phyloP scores from a whole-genome alignment of 495 filamentous ascomycete species.

The Talaromyces ruber region DNA sequence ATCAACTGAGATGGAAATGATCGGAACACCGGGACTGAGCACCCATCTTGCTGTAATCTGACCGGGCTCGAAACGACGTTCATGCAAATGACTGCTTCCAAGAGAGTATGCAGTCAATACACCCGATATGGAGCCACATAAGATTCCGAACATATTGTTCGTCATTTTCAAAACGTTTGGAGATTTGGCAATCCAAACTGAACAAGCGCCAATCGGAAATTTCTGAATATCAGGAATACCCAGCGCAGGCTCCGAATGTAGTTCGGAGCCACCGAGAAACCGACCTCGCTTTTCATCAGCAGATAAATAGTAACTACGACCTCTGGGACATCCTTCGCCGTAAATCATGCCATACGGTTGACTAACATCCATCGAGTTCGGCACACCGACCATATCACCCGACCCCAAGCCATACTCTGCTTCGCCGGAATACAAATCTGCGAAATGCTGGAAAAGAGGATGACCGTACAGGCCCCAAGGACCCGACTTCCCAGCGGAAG shows the following conservation, averaged over 20 bases:
- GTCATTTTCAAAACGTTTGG: constrained; percentile 59
- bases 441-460: constrained; percentile 63
- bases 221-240: constrained; percentile 67
- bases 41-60: constrained; percentile 81
- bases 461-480: constrained; percentile 75
- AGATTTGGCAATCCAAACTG: constrained; percentile 90
- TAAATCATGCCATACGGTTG: constrained; percentile 75
- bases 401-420: constrained; percentile 70
- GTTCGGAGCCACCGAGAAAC: constrained; percentile 48
- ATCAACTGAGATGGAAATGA: constrained; percentile 78
- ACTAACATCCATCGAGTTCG: constrained; percentile 85
- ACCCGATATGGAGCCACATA: constrained; percentile 78
- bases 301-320: constrained; percentile 66
- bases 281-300: constrained; percentile 72
- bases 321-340: constrained; percentile 76
- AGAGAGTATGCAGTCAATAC: constrained; percentile 78
- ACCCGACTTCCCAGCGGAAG: constrained; percentile 67
- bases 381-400: constrained; percentile 63
- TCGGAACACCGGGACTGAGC: constrained; percentile 85
- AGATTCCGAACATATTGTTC: constrained; percentile 68
- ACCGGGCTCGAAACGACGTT: constrained; percentile 58
- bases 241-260: constrained; percentile 38
- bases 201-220: constrained; percentile 54
- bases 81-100: constrained; percentile 56
- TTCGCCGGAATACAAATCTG: constrained; percentile 64